Conservation (phyloP, 495 filamentous ascomycete species). For the Penicilliopsis zonata region DNA sequence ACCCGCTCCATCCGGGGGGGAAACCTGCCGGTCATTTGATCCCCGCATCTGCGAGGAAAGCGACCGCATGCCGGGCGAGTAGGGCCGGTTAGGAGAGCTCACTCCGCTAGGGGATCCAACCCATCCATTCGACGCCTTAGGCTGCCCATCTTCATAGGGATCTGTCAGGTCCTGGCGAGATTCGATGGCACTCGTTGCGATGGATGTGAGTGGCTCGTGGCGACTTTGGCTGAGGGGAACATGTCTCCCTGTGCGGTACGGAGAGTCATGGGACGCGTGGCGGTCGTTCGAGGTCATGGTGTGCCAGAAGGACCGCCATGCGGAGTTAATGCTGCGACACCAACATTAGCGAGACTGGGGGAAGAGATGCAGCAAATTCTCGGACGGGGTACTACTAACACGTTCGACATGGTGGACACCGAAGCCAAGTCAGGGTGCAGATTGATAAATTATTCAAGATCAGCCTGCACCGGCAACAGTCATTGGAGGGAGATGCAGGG, state of each 20-base stretch:
- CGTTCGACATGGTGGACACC: neutral
- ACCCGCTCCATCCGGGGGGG: constrained; percentile 52
- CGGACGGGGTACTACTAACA: neutral
- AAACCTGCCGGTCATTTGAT: constrained; percentile 43
- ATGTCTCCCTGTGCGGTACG: constrained; percentile 71
- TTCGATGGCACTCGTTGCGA: constrained; percentile 65
- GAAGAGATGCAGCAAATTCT: neutral
- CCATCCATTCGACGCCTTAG: constrained; percentile 42
- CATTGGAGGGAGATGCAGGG: neutral
- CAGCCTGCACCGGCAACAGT: neutral
- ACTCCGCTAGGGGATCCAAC: constrained; percentile 47
- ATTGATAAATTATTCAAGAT: neutral
- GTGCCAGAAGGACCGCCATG: constrained; percentile 85
- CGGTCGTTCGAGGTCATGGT: constrained; percentile 74
- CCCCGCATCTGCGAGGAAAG: constrained; percentile 44
- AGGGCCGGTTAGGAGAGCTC: constrained; percentile 48
- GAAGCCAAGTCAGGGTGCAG: neutral
- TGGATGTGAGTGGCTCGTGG: constrained; percentile 60
- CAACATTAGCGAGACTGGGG: neutral
- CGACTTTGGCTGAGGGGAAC: constrained; percentile 64
- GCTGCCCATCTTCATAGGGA: constrained; percentile 59
- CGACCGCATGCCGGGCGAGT: constrained; percentile 85
- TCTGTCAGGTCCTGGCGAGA: constrained; percentile 63
- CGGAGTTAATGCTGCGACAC: constrained; percentile 40
- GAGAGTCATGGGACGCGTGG: constrained; percentile 77